These are phyloP conservation scores for Chimonanthus praecox DNA, from an alignment of 164 flowering plant genomes.

Conservation along the genomic window DNA sequence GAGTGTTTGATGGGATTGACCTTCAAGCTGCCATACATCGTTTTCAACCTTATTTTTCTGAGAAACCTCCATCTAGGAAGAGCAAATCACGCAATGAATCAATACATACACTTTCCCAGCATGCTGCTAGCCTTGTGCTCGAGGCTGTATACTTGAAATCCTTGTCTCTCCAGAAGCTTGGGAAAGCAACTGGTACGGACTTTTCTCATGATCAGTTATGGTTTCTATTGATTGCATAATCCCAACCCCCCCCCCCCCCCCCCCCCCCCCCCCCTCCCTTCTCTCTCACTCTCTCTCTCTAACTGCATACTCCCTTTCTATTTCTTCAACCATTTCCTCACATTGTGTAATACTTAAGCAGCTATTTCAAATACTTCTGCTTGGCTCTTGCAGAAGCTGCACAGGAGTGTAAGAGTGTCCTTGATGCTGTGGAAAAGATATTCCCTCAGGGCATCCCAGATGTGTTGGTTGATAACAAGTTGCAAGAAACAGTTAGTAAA, in stretches of 20 bases:
- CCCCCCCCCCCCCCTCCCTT: not conserved
- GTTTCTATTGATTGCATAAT: not conserved
- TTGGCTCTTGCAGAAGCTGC: slow-evolving; percentile 76
- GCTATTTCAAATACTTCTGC: slow-evolving; percentile 14
- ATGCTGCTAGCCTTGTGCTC: slow-evolving; percentile 80
- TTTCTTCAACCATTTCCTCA: not conserved
- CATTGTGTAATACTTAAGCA: not conserved
- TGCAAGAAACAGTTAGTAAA: slow-evolving; percentile 84
- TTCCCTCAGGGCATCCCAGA: slow-evolving; percentile 72
- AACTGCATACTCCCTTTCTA: not conserved
- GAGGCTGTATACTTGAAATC: slow-evolving; percentile 89
- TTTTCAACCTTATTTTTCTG: slow-evolving; percentile 52
- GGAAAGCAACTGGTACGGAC: slow-evolving; percentile 52
- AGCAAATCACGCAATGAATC: slow-evolving; percentile 51
- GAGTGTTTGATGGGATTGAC: slow-evolving; percentile 93
- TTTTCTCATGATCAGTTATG: not conserved
- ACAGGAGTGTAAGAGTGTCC: slow-evolving; percentile 73
- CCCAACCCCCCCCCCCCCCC: too few species aligned
- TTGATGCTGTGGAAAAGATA: slow-evolving; percentile 89
- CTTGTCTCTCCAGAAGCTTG: slow-evolving; percentile 92
- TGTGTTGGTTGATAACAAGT: slow-evolving; percentile 55
- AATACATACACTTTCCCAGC: slow-evolving; percentile 50
- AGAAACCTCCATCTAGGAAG: slow-evolving; percentile 40
- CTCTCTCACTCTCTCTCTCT: too few species aligned
- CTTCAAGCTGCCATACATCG: slow-evolving; percentile 82